Base-by-base conservation (phyloP, 1,284 basidiomycete species). In the Malassezia equina region DNA sequence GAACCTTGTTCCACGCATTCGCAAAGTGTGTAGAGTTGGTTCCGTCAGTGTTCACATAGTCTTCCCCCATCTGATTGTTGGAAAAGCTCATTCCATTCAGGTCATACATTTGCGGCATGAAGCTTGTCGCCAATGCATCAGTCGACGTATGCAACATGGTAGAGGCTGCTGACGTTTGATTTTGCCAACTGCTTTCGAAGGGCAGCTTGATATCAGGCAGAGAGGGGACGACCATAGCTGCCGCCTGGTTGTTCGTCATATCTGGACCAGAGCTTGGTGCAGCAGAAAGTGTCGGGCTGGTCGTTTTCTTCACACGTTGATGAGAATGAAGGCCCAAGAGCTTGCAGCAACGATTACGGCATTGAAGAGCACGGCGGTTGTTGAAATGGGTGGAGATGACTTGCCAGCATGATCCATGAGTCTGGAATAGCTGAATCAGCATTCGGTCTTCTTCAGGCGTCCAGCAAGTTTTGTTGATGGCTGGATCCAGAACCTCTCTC, bases 281-380 rank as follows among this genome's bases (percentile, higher is more conserved):
- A 2, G 7, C 11, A 3, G 17, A n/a, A 28, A 25, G 17, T 2
- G 4, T 13, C 9, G n/a, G 24, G 13, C 3, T 17, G 13, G 13
- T 2, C 31, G 7, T 3, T 11, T 41, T 45, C 21, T 46, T 56
- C 12, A 19, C 27, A 25, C 48, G 47, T 6, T 49, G 43, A 32
- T 51, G 28, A 32, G 48, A 25, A 44, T 52, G 49, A 6, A 57
- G 33, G 2, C 50, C 50, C 19, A 57, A 39, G 7, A 57, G 47
- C 45, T 57, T 57, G 43, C 55, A 57, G 43, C 55, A 57, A 9
- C 55, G 55, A 51, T 57, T 57, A 13, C 55, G 55, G 32, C 55
- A 57, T 41, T 57, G 55, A 27, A 57, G 41, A 19, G 55, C 55
- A 33, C 49, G 55, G 6, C 55, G 55, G 31, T 57, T 51, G 39